phyloP scores from a whole-genome alignment of 2,329 filamentous ascomycete genomes.

The Mycosphaerelloides madeirae region DNA sequence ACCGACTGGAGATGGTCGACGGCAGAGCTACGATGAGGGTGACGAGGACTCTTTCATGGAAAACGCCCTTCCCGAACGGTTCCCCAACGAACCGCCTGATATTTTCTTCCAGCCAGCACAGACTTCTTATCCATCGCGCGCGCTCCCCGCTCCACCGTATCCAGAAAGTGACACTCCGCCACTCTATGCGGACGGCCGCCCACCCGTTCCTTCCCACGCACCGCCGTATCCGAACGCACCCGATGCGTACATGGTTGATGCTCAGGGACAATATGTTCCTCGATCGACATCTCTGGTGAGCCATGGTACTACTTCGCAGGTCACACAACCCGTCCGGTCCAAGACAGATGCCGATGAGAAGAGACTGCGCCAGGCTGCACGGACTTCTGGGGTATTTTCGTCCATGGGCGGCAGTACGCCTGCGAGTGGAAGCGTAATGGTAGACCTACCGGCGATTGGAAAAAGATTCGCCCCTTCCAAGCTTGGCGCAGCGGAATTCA shows the following conservation, averaged over 20 bases:
- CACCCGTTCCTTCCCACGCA: constrained; percentile 15
- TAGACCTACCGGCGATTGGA: constrained; percentile 31
- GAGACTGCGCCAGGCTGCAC: constrained; percentile 48
- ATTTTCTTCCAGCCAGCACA: constrained; percentile 91
- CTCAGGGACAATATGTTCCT: constrained; percentile 46
- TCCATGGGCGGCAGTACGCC: constrained; percentile 36
- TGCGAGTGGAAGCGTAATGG: constrained; percentile 25
- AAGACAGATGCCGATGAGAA: constrained; percentile 84
- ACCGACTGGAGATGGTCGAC: constrained; percentile 59
- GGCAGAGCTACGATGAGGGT: constrained; percentile 87
- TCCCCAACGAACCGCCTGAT: constrained; percentile 65
- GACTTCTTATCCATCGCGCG: constrained; percentile 46
- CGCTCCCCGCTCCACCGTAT: constrained; percentile 61
- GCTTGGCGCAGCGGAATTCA: constrained; percentile 73
- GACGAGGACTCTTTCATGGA: constrained; percentile 62
- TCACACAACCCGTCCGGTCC: constrained; percentile 79
- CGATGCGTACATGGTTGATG: constrained; percentile 23
- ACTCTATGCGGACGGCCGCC: constrained; percentile 12
- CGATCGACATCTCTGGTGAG: constrained; percentile 79
- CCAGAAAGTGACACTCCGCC: constrained; percentile 40
- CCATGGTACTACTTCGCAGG: constrained; percentile 72
- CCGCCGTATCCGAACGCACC: constrained; percentile 21
- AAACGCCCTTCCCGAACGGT: constrained; percentile 34
- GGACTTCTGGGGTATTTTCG: constrained; percentile 35
- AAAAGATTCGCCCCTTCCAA: constrained; percentile 80